A percentile compares a stretch with the other conserved stretches of the same genome.
Conservation (phyloP, 257 asterid genomes). For the Nicotiana tabacum region DNA sequence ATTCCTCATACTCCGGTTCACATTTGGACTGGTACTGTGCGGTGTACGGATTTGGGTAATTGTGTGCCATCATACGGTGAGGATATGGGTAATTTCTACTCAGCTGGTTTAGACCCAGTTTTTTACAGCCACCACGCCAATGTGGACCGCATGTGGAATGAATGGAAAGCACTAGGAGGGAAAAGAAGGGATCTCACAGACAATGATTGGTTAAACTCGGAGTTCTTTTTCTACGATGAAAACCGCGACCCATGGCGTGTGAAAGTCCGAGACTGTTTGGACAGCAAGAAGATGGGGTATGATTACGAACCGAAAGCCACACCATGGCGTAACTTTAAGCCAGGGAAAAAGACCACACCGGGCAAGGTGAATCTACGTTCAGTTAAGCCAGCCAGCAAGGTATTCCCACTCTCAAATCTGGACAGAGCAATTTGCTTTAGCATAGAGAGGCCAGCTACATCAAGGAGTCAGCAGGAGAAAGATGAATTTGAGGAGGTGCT, state of each 20-base stretch:
- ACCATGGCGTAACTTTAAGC: slow-evolving; percentile 45
- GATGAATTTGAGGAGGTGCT: slow-evolving; percentile 32
- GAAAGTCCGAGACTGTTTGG: slow-evolving; percentile 27
- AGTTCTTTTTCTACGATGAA: slow-evolving; percentile 56
- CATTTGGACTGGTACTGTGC: neutral
- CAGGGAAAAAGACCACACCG: slow-evolving; percentile 14
- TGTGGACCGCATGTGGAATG: slow-evolving; percentile 6
- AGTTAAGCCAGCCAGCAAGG: neutral
- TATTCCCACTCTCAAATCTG: slow-evolving; percentile 35
- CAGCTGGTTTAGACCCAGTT: slow-evolving; percentile 11
- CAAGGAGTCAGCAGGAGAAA: slow-evolving; percentile 13
- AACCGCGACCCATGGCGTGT: slow-evolving; percentile 35
- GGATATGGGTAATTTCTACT: slow-evolving; percentile 14
- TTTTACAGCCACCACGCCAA: slow-evolving; percentile 17
- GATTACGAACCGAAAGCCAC: slow-evolving; percentile 21
- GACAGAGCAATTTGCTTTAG: slow-evolving; percentile 19
- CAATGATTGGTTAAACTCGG: slow-evolving; percentile 32
- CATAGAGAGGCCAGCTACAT: slow-evolving; percentile 22
- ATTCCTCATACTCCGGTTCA: slow-evolving; percentile 21
- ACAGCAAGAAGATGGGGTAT: slow-evolving; percentile 33
- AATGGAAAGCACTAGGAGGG: neutral
- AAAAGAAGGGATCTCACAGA: slow-evolving; percentile 26
- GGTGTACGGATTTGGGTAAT: neutral
- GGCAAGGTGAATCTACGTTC: slow-evolving; percentile 14
- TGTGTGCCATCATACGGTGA: neutral